A percentile compares a stretch with the other conserved stretches of the same genome.
Conservation (phyloP, 306 rosid genomes). For the Crotalaria pallida region DNA sequence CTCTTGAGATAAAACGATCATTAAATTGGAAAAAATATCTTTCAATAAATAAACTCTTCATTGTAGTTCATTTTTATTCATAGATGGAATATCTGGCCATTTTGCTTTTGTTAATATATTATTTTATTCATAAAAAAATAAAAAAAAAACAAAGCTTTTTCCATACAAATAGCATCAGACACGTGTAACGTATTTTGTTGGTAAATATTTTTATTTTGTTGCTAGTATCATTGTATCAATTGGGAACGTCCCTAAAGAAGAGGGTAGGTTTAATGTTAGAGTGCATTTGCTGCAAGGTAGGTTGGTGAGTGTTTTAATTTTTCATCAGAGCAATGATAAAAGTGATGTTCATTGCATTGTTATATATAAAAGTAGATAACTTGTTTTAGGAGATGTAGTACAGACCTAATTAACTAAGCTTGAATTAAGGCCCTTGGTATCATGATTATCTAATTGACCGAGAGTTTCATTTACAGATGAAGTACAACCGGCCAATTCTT, state of each 20-base stretch:
- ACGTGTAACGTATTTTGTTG: background rate
- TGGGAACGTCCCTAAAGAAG: background rate
- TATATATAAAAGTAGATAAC: background rate
- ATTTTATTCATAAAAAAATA: too few relatives aligned
- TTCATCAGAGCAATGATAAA: conserved; percentile 24
- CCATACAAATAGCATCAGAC: too few relatives aligned
- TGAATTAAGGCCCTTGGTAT: background rate
- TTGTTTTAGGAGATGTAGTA: conserved; percentile 14
- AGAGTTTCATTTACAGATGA: background rate
- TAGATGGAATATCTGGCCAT: too few relatives aligned
- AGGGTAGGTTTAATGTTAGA: conserved; percentile 4
- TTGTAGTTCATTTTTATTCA: too few relatives aligned
- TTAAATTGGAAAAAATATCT: too few relatives aligned
- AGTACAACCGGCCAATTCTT: background rate
- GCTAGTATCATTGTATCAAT: background rate
- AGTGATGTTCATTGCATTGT: background rate
- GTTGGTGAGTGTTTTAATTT: conserved; percentile 24
- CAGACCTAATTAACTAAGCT: too few relatives aligned
- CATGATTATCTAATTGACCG: conserved; percentile 15
- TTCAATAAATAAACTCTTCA: too few relatives aligned
- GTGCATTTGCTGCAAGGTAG: conserved; percentile 5
- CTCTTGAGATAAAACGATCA: too few relatives aligned
- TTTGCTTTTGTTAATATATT: too few relatives aligned
- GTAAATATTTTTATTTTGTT: background rate
- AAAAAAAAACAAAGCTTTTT: too few relatives aligned